These are phyloP conservation scores for Pichia sp. DNA, from an alignment of 1,139 yeast species.

Conservation along the genomic window DNA sequence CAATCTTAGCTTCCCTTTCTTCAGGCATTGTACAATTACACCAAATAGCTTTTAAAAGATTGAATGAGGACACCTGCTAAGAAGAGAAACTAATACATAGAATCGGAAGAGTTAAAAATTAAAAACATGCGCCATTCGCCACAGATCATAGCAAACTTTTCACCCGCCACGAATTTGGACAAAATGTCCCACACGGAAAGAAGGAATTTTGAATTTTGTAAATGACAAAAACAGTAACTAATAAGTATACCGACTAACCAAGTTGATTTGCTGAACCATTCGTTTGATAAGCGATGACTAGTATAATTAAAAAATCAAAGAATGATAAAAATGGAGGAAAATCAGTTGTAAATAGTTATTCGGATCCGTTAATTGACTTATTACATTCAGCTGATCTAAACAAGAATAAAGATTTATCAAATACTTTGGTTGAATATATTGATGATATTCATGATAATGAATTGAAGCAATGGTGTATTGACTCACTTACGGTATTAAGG, in stretches of 20 bases:
- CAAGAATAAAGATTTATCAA: slow-evolving; percentile 38
- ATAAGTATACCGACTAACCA: neutral
- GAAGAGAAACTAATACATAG: neutral
- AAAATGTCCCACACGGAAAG: neutral
- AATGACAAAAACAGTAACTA: neutral
- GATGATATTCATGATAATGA: slow-evolving; percentile 42
- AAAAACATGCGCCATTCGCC: neutral
- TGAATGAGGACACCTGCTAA: neutral
- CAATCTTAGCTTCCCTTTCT: neutral
- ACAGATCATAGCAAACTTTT: neutral
- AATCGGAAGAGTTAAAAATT: neutral
- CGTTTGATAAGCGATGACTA: neutral
- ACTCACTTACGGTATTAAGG: slow-evolving; percentile 42
- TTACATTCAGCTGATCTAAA: slow-evolving; percentile 47
- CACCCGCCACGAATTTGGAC: neutral
- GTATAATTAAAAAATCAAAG: neutral
- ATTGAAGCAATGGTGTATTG: slow-evolving; percentile 46
- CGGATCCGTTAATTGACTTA: slow-evolving; percentile 44
- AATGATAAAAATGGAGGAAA: neutral
- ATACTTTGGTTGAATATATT: slow-evolving; percentile 37
- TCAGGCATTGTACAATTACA: slow-evolving; percentile 1
- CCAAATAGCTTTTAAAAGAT: neutral
- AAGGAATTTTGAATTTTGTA: neutral
- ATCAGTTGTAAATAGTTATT: slow-evolving; percentile 22
- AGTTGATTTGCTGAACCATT: neutral